phyloP scores from a whole-genome alignment of 2,329 filamentous ascomycete species.

The Aspergillus costaricaensis region DNA sequence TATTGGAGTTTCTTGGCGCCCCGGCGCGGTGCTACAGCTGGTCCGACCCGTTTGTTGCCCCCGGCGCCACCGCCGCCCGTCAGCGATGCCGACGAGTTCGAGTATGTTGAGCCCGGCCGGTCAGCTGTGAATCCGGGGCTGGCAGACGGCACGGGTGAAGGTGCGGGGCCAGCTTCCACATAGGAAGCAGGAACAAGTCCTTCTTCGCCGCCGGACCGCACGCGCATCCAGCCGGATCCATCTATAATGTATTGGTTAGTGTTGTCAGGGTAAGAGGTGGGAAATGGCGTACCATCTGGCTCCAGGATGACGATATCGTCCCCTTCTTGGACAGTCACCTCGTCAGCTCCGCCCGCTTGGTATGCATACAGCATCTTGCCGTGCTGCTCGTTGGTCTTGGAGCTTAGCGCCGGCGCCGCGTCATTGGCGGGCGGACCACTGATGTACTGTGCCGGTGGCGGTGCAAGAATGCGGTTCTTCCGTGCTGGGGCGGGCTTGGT shows the following conservation, averaged over 20 bases:
- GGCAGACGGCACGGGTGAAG: constrained; percentile 43
- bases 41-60: constrained; percentile 75
- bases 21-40: constrained; percentile 83
- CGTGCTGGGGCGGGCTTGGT: constrained; percentile 36
- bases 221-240: constrained; percentile 87
- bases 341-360: constrained; percentile 76
- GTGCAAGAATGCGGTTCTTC: constrained; percentile 78
- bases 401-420: constrained; percentile 30
- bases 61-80: constrained; percentile 33
- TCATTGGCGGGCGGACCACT: constrained; percentile 57
- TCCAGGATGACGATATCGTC: constrained; percentile 77
- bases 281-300: constrained; percentile 71
- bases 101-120: constrained; percentile 74
- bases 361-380: constrained; percentile 92
- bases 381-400: constrained; percentile 57
- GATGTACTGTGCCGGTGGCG: constrained; percentile 80
- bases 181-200: constrained; percentile 88
- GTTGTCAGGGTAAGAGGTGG: neutral
- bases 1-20: constrained; percentile 94
- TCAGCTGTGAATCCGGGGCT: constrained; percentile 40
- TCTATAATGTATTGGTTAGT: constrained; percentile 55
- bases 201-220: constrained; percentile 70
- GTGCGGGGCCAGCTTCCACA: constrained; percentile 64
- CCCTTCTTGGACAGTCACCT: constrained; percentile 77
- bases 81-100: constrained; percentile 72